Evolutionary conservation across 2,329 filamentous ascomycete genomes (phyloP), one percentile per base, ranked within the genome.

Genomic region (Diaporthe humulicola): DNA sequence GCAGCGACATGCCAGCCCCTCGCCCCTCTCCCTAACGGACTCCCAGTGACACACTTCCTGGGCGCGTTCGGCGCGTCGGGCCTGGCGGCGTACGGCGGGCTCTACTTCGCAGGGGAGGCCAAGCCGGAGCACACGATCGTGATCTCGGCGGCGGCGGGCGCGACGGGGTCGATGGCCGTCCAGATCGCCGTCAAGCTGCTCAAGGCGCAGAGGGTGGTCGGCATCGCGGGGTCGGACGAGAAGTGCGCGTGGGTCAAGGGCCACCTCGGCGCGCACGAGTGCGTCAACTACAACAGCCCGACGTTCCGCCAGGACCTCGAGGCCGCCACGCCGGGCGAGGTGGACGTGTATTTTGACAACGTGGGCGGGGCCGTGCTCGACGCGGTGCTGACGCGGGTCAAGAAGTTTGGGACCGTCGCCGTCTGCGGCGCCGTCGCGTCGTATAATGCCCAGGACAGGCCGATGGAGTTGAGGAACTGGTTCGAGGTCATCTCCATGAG

Each of bases 331-430:
- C 83, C 85, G 2, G 84, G 84, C n/a, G 87, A 85, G 77, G 88
- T 88, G 1, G 87, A 90, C 19, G 82, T 89, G 10, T 89, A 86
- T 78, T 88, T 86, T 73, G 87, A 89, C 78, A 88, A 88, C 75
- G 86, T 88, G 4, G 87, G 87, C 9, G 87, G 87, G 5, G 79
- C 82, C 40, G 86, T 88, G 50, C 81, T 88, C 60, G 86, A 88
- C 73, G 79, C 86, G 45, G 85, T 86, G 82, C 80, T 88, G 19
- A 78, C 81, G 33, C 82, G 84, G 50, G 81, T 87, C 77, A 84
- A 84, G 80, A 80, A 79, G 28, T 76, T 80, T 58, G 86, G 86
- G 1, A 81, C 84, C 10, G 80, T 87, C 12, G 83, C 84, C 4
- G 82, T 85, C 0, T 87, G 85, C 76, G 86, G 86, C 14, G 82